A percentile compares a stretch with the other conserved stretches of the same genome.
phyloP scores from a whole-genome alignment of 768 basidiomycete genomes.

The Boletus barrowsii region DNA sequence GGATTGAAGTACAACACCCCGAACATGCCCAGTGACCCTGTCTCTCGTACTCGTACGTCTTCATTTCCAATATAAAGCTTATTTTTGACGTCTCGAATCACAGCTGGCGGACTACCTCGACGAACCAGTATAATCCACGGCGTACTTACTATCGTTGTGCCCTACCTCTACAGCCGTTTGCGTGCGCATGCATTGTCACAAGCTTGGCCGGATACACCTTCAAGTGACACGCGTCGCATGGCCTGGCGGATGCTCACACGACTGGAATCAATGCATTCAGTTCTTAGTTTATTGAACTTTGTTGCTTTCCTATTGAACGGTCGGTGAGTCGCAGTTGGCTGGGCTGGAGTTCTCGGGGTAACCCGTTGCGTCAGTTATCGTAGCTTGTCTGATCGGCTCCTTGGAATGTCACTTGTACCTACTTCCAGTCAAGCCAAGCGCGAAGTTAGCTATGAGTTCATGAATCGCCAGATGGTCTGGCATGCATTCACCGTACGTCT shows the following conservation, averaged over 20 bases:
- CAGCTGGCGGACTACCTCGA: slow-evolving; percentile 67
- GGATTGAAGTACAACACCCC: slow-evolving; percentile 59
- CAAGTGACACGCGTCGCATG: slow-evolving; percentile 68
- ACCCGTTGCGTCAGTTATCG: slow-evolving; percentile 63
- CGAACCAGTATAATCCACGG: slow-evolving; percentile 64
- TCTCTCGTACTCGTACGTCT: slow-evolving; percentile 24
- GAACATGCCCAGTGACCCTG: background rate
- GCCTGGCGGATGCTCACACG: slow-evolving; percentile 68
- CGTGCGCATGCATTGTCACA: slow-evolving; percentile 72
- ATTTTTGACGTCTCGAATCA: background rate
- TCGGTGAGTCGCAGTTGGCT: slow-evolving; percentile 47
- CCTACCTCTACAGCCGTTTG: slow-evolving; percentile 76
- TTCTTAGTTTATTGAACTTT: slow-evolving; percentile 71
- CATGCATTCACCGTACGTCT: slow-evolving; percentile 88
- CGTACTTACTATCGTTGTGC: slow-evolving; percentile 66
- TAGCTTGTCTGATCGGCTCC: slow-evolving; percentile 73
- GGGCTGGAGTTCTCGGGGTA: background rate
- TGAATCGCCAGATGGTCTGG: slow-evolving; percentile 99
- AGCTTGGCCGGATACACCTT: slow-evolving; percentile 91
- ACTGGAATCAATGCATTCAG: slow-evolving; percentile 63
- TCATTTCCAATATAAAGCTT: background rate
- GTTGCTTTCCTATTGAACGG: slow-evolving; percentile 84
- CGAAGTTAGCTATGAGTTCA: slow-evolving; percentile 96
- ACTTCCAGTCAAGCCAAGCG: slow-evolving; percentile 65
- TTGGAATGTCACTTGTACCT: slow-evolving; percentile 73